phyloP scores from a whole-genome alignment of 257 asterid species.

The Gardenia jasminoides region DNA sequence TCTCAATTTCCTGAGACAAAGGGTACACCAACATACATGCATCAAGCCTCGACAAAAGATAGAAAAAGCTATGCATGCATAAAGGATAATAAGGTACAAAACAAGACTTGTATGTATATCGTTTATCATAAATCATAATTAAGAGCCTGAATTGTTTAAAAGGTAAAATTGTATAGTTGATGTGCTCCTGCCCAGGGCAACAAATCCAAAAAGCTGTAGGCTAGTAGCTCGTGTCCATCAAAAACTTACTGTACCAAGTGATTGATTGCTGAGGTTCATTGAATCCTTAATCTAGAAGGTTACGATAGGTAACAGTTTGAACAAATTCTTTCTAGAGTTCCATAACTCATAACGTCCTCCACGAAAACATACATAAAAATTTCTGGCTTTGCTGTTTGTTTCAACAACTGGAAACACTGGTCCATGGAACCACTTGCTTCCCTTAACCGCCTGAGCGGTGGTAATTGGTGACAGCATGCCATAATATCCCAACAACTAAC shows the following conservation, averaged over 20 bases:
- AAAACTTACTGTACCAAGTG: neutral
- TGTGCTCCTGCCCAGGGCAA: slow-evolving; percentile 3
- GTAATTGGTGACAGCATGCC: neutral
- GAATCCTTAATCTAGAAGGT: too few relatives aligned
- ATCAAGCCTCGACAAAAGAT: neutral
- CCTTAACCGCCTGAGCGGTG: neutral
- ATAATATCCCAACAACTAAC: slow-evolving; percentile 10
- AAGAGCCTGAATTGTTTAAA: neutral
- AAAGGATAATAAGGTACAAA: neutral
- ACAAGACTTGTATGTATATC: neutral
- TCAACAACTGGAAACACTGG: neutral
- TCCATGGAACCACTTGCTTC: neutral
- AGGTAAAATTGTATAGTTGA: neutral
- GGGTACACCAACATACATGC: neutral
- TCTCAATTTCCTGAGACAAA: neutral
- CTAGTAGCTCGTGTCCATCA: neutral
- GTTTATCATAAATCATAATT: neutral
- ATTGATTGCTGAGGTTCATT: neutral
- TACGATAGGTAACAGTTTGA: neutral
- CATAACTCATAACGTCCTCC: neutral
- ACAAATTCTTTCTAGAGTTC: neutral
- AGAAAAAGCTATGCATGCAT: neutral
- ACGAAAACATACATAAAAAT: neutral
- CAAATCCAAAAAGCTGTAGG: slow-evolving; percentile 1
- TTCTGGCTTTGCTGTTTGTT: neutral